Base-by-base conservation (phyloP, 441 rosid genomes). In the Adansonia madagascariensis region DNA sequence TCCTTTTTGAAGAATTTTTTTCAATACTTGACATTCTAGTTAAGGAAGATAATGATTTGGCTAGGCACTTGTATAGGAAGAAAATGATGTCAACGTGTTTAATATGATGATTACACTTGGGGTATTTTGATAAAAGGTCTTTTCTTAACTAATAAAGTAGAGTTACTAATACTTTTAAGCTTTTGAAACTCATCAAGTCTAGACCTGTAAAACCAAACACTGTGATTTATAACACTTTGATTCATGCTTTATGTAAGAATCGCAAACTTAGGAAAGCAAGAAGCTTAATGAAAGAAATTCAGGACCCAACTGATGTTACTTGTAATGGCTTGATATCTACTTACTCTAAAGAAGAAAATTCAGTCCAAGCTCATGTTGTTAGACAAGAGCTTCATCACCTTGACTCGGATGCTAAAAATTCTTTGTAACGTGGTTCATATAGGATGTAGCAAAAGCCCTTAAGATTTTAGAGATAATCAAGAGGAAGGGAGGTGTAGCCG, bases 121-220 rank as follows among this genome's bases (percentile, higher is more conserved):
- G 97, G 92, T 62, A 94, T 94, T 77, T 81, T 94, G 63, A 90
- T 91, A 94, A 93, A 93, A 80, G 97, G 97, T 35, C 93, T 92
- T 84, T 92, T 95, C 84, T 85, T 85, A 62, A 94, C 98, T 22
- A 92, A 92, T 35, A 35, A 35, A 35, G 5, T 81, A 89, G 92
- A 84, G 90, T 91, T 69, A 90, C 80, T 8, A 92, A 91, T 80
- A 92, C 88, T 50, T 95, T 91, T 75, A 93, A 92, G 88, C 91
- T 95, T 52, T 86, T 93, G 89, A 91, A 89, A 74, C 61, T 86
- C 55, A 85, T 91, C 82, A 91, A 93, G 87, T 83, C 88, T 0
- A 76, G 86, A 9, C 82, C 85, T 44, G 47, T 89, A 55, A 69
- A 73, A 79, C 98, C 93, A 7, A 90, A 85, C 67, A 67, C 87